phyloP scores from a whole-genome alignment of 805 yeast genomes.

The Zygoascus bituminiphila region DNA sequence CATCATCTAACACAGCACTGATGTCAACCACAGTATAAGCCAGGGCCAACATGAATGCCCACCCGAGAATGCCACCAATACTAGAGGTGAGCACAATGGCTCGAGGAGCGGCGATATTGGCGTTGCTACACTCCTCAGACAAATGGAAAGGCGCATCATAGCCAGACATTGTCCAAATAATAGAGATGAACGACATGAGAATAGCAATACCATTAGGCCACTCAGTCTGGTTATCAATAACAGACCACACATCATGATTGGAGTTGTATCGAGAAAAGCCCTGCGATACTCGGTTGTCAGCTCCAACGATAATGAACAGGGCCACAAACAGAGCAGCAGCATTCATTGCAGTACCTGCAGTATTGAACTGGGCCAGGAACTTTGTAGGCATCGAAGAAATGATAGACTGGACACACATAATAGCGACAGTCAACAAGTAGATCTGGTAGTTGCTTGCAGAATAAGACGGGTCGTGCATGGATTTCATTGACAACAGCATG shows the following conservation, averaged over 20 bases:
- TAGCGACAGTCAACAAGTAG: constrained; percentile 45
- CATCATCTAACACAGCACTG: constrained; percentile 37
- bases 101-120: constrained; percentile 55
- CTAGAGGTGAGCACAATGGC: constrained; percentile 54
- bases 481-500: constrained; percentile 45
- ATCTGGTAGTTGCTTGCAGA: constrained; percentile 41
- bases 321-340: constrained; percentile 43
- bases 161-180: constrained; percentile 56
- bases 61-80: constrained; percentile 49
- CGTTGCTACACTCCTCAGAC: constrained; percentile 64
- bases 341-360: constrained; percentile 43
- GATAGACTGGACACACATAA: constrained; percentile 39
- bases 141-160: constrained; percentile 69
- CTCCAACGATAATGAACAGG: constrained; percentile 46
- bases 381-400: constrained; percentile 48
- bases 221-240: constrained; percentile 47
- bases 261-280: constrained; percentile 37
- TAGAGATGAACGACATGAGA: constrained; percentile 37
- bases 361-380: constrained; percentile 44
- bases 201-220: constrained; percentile 56
- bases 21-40: constrained; percentile 52
- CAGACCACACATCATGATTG: constrained; percentile 43
- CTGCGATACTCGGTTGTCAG: constrained; percentile 32
- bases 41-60: constrained; percentile 49
- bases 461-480: constrained; percentile 35